Percentiles rank a stretch among this genome's conserved stretches.
Evolutionary conservation across 345 rosid genomes (phyloP).

Genomic region (Physaria fendleri): DNA sequence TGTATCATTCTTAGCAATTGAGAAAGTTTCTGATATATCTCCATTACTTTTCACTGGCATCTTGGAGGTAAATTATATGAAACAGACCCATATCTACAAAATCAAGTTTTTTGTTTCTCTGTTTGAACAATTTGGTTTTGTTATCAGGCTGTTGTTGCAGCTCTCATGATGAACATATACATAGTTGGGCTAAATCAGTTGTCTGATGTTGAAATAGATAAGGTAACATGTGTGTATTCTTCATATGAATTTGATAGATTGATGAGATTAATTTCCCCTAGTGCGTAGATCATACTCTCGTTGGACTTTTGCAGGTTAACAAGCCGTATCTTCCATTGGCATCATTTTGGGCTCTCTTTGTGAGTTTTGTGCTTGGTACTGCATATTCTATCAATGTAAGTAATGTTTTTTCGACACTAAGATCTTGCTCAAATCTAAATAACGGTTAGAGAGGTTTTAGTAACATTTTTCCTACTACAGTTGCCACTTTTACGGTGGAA

Average conservation of each 20-base stretch:
- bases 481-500: constrained; percentile 91
- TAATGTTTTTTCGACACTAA: neutral
- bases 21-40: constrained; percentile 73
- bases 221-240: constrained; percentile 40
- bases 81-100: neutral
- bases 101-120: neutral
- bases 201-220: constrained; percentile 87
- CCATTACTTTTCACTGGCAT: constrained; percentile 62
- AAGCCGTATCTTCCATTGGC: constrained; percentile 97
- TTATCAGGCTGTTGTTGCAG: constrained; percentile 82
- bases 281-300: neutral
- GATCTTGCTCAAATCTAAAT: neutral
- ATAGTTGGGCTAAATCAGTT: constrained; percentile 89
- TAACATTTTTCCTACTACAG: constrained; percentile 31
- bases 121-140: neutral
- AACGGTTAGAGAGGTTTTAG: neutral
- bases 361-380: constrained; percentile 90
- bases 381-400: constrained; percentile 95
- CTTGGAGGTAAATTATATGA: constrained; percentile 49
- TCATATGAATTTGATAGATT: neutral
- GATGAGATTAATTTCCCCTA: neutral
- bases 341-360: constrained; percentile 85
- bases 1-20: constrained; percentile 84
- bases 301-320: constrained; percentile 55
- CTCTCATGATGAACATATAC: constrained; percentile 91